phyloP scores from a whole-genome alignment of 495 filamentous ascomycete species.

The Geoglossum glabrum region DNA sequence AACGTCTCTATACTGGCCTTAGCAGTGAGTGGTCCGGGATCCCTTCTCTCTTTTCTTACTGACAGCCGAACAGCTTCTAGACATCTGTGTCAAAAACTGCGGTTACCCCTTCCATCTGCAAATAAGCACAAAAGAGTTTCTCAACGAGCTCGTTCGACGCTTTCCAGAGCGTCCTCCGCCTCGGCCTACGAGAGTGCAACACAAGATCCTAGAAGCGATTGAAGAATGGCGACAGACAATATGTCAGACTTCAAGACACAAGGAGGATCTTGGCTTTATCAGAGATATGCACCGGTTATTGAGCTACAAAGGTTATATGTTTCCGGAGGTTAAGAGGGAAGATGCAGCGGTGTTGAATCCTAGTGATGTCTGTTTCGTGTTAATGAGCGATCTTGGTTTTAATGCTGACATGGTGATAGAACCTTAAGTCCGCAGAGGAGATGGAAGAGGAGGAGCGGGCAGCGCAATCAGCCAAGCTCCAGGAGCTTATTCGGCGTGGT shows the following conservation, averaged over 20 bases:
- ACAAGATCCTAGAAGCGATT: constrained; percentile 84
- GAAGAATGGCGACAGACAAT: constrained; percentile 98
- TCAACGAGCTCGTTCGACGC: constrained; percentile 91
- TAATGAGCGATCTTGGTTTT: not conserved
- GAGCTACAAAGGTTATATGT: constrained; percentile 90
- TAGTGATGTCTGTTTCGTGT: constrained; percentile 48
- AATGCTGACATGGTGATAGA: constrained; percentile 33
- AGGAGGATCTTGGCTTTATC: constrained; percentile 90
- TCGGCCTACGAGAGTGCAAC: constrained; percentile 68
- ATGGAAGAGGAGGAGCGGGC: constrained; percentile 95
- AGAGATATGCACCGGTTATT: constrained; percentile 93
- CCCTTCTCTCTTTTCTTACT: constrained; percentile 10
- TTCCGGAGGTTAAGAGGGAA: constrained; percentile 77
- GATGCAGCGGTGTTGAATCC: constrained; percentile 96
- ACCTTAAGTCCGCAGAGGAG: constrained; percentile 87
- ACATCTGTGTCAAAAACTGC: constrained; percentile 99
- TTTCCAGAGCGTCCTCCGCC: constrained; percentile 88
- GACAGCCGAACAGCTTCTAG: constrained; percentile 46
- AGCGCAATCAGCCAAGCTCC: constrained; percentile 89
- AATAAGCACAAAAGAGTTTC: constrained; percentile 94
- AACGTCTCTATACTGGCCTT: constrained; percentile 86
- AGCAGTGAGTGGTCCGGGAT: constrained; percentile 22
- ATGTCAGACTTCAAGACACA: constrained; percentile 91
- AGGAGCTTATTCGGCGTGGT: constrained; percentile 85
- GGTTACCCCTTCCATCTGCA: constrained; percentile 97